phyloP scores from a whole-genome alignment of 1,284 basidiomycete species.

The Trametes hirsuta region DNA sequence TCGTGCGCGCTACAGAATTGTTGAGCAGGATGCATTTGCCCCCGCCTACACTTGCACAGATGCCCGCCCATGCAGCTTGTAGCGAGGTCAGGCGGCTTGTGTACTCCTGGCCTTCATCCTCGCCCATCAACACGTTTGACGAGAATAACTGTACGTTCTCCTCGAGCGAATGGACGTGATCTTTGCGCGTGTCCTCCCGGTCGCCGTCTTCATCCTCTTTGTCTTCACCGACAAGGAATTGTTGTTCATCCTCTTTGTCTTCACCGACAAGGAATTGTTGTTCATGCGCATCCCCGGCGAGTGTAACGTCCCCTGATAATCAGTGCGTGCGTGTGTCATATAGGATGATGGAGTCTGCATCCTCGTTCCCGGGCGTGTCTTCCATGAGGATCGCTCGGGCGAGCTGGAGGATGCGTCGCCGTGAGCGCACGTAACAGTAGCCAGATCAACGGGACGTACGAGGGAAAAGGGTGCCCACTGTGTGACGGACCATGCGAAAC shows the following conservation, averaged over 20 bases:
- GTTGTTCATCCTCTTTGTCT: not conserved
- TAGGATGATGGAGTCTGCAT: constrained; percentile 55
- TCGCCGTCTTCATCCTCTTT: constrained; percentile 38
- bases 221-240: no score
- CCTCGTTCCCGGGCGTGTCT: constrained; percentile 41
- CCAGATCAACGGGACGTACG: constrained; percentile 43
- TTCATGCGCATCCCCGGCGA: constrained; percentile 30
- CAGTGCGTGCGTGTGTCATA: constrained; percentile 39
- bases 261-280: constrained; percentile 39
- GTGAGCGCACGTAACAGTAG: not conserved
- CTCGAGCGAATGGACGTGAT: constrained; percentile 27
- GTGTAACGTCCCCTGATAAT: constrained; percentile 22
- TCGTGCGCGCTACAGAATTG: constrained; percentile 50
- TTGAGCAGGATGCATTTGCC: constrained; percentile 38
- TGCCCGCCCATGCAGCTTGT: constrained; percentile 24
- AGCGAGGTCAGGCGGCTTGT: constrained; percentile 28
- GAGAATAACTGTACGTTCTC: constrained; percentile 37
- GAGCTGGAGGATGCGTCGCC: constrained; percentile 46
- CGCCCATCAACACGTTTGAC: constrained; percentile 34
- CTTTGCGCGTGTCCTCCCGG: constrained; percentile 31
- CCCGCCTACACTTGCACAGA: not conserved
- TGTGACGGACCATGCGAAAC: constrained; percentile 79
- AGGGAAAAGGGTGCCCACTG: constrained; percentile 83
- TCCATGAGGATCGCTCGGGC: constrained; percentile 72
- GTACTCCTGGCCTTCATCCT: constrained; percentile 25